Conservation (phyloP, 1,284 basidiomycete species). For the Gymnopus androsaceus region DNA sequence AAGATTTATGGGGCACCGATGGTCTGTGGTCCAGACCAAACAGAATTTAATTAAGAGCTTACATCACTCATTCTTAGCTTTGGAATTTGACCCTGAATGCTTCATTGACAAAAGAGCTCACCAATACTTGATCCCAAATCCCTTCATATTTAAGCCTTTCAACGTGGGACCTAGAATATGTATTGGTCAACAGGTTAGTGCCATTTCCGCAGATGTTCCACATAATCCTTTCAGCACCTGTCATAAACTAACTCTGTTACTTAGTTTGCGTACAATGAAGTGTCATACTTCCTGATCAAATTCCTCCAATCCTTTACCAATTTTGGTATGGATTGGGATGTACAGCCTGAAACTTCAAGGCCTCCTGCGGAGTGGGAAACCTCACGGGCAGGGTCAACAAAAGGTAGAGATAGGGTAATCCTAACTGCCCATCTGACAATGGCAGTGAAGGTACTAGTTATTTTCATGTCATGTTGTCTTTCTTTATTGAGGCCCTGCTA, state of each 20-base stretch:
- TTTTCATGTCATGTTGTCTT: too few relatives aligned
- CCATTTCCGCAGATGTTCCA: too few relatives aligned
- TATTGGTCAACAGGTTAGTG: conserved; percentile 54
- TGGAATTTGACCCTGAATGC: conserved; percentile 60
- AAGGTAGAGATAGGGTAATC: conserved; percentile 40
- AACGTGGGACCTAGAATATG: conserved; percentile 61
- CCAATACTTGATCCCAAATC: conserved; percentile 54
- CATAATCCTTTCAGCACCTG: not conserved
- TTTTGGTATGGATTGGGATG: conserved; percentile 44
- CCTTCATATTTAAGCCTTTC: conserved; percentile 63
- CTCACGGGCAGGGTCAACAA: conserved; percentile 29
- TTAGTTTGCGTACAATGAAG: conserved; percentile 43
- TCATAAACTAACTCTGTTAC: not conserved
- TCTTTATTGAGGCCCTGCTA: too few relatives aligned
- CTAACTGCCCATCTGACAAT: conserved; percentile 42
- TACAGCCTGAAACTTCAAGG: conserved; percentile 36
- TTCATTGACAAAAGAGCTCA: conserved; percentile 55
- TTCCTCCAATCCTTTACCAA: conserved; percentile 47
- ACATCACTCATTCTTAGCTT: conserved; percentile 30
- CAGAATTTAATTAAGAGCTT: not conserved
- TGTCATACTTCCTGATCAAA: conserved; percentile 42
- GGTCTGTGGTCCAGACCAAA: conserved; percentile 23
- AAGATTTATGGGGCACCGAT: conserved; percentile 48
- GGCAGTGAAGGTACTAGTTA: conserved; percentile 44
- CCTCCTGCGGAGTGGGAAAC: conserved; percentile 38